These are phyloP conservation scores for Mariannaea elegans DNA, from an alignment of 2,329 filamentous ascomycete genomes.

Conservation along the genomic window DNA sequence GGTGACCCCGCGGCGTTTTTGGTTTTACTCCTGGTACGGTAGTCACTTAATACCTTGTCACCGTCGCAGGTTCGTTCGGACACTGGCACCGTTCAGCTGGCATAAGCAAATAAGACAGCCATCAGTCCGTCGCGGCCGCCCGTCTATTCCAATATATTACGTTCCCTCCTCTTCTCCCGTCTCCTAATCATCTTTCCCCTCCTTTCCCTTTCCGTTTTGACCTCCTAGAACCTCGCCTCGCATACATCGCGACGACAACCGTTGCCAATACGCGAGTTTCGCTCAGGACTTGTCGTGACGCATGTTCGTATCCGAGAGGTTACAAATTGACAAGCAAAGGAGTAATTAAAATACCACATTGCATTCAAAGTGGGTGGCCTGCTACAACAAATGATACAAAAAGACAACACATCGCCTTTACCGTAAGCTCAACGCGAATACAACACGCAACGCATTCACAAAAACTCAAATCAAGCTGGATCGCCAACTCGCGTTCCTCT, in stretches of 20 bases:
- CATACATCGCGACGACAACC: too few relatives aligned
- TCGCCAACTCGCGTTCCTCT: too few relatives aligned
- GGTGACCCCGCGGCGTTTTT: too few relatives aligned
- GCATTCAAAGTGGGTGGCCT: constrained; percentile 10
- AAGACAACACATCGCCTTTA: constrained; percentile 7
- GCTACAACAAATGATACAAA: background rate
- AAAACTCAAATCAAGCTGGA: too few relatives aligned
- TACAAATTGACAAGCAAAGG: constrained; percentile 10
- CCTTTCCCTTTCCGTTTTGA: background rate
- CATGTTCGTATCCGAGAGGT: constrained; percentile 8
- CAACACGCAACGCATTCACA: background rate
- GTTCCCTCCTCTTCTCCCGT: background rate
- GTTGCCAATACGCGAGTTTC: background rate
- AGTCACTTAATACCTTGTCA: too few relatives aligned
- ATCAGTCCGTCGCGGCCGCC: constrained; percentile 1
- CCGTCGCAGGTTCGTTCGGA: too few relatives aligned
- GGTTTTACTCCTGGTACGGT: too few relatives aligned
- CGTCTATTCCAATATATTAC: constrained; percentile 12
- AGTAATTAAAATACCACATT: too few relatives aligned
- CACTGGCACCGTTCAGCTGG: too few relatives aligned
- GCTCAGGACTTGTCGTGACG: constrained; percentile 10
- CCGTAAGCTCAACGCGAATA: too few relatives aligned
- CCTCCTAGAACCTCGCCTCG: too few relatives aligned
- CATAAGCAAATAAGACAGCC: too few relatives aligned
- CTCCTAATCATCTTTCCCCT: background rate